phyloP scores from a whole-genome alignment of 2,329 filamentous ascomycete species.

The Verticillium albo-atrum region DNA sequence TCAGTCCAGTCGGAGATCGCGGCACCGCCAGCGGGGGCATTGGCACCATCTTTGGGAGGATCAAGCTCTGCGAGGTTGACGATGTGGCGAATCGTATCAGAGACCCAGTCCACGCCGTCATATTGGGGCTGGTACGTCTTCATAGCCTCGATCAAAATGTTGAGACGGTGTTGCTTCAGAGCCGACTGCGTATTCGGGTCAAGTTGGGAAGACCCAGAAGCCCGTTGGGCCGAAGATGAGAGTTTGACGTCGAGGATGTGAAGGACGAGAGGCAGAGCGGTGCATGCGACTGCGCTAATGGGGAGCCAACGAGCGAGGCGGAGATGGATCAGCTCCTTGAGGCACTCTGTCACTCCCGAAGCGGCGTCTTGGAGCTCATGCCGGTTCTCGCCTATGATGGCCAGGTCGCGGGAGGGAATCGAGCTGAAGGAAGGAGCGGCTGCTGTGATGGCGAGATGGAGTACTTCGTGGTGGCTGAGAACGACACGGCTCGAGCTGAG shows the following conservation, averaged over 20 bases:
- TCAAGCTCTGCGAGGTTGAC: conserved; percentile 31
- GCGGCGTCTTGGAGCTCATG: conserved; percentile 40
- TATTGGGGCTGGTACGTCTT: conserved; percentile 40
- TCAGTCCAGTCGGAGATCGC: conserved; percentile 36
- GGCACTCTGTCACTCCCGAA: conserved; percentile 36
- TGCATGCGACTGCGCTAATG: conserved; percentile 36
- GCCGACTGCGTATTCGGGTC: conserved; percentile 27
- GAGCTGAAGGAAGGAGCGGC: conserved; percentile 26
- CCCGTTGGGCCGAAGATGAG: conserved; percentile 11
- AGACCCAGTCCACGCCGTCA: conserved; percentile 40
- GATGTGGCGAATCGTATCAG: conserved; percentile 37
- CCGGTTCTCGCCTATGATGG: conserved; percentile 32
- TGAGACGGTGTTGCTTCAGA: conserved; percentile 37
- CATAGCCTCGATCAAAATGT: conserved; percentile 40
- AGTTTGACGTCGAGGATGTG: conserved; percentile 30
- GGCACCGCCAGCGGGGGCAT: conserved; percentile 4
- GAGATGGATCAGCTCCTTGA: conserved; percentile 42
- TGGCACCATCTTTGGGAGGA: conserved; percentile 6
- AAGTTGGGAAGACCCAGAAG: conserved; percentile 7
- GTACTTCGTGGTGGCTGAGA: conserved; percentile 41
- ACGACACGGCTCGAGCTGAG: conserved; percentile 36
- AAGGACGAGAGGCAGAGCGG: conserved; percentile 25
- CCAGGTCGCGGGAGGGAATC: conserved; percentile 23
- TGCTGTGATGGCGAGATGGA: conserved; percentile 36
- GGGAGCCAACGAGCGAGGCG: conserved; percentile 40